A percentile compares a stretch with the other conserved stretches of the same genome.
Conservation (phyloP, 176 grass and related monocot genomes). For the Alopecurus myosuroides region DNA sequence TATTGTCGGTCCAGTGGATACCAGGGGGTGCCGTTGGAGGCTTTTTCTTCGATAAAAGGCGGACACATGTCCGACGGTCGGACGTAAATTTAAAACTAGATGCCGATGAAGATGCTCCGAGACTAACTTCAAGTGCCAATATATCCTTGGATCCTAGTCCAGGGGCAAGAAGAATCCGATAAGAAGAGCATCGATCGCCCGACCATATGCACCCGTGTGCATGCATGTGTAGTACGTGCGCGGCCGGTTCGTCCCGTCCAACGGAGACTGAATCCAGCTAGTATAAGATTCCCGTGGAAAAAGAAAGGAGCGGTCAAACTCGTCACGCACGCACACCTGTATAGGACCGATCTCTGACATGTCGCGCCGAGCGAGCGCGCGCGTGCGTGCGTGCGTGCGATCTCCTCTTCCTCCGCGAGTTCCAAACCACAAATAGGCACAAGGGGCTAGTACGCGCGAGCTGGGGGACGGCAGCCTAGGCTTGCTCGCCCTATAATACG, state of each 20-base stretch:
- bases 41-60: too few species aligned
- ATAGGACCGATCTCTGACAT: constrained; percentile 31
- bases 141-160: constrained; percentile 43
- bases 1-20: too few species aligned
- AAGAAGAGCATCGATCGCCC: not conserved
- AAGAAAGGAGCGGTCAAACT: constrained; percentile 30
- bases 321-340: constrained; percentile 11
- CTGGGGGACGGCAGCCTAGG: constrained; percentile 30
- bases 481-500: not conserved
- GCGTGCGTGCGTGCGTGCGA: constrained; percentile 33
- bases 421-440: constrained; percentile 35
- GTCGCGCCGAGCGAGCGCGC: constrained; percentile 8
- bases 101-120: too few species aligned
- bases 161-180: constrained; percentile 8
- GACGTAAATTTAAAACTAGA: too few species aligned
- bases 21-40: too few species aligned
- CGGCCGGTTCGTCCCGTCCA: constrained; percentile 41
- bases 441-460: constrained; percentile 19
- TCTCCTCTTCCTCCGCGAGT: constrained; percentile 15
- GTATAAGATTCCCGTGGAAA: constrained; percentile 39
- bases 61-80: too few species aligned
- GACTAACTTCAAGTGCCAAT: not conserved
- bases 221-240: not conserved
- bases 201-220: constrained; percentile 7
- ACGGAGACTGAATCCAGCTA: constrained; percentile 33